A percentile compares a stretch with the other conserved stretches of the same genome.
phyloP scores from a whole-genome alignment of 2,329 filamentous ascomycete genomes.

The Colletotrichum theobromicola region DNA sequence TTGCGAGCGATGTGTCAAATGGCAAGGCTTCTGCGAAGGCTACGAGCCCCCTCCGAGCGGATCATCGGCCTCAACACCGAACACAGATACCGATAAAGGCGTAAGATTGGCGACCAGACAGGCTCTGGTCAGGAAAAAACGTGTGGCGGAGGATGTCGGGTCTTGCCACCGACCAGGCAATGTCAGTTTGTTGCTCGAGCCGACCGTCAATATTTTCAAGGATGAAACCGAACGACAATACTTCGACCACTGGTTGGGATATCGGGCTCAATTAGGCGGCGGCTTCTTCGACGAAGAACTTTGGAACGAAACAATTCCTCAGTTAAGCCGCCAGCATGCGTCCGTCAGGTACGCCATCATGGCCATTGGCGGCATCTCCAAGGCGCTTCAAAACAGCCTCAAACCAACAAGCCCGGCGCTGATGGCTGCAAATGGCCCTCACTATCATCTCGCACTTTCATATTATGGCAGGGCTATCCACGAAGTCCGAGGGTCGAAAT shows the following conservation, averaged over 20 bases:
- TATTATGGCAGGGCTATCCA: constrained; percentile 38
- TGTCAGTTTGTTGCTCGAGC: background rate
- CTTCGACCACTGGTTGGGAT: constrained; percentile 29
- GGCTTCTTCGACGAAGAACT: constrained; percentile 36
- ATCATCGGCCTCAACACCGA: background rate
- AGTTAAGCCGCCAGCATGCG: constrained; percentile 34
- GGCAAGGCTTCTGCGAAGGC: constrained; percentile 38
- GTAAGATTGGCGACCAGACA: background rate
- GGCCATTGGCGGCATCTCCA: constrained; percentile 39
- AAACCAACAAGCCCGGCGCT: constrained; percentile 1
- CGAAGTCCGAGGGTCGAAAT: constrained; percentile 25
- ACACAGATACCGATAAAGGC: background rate
- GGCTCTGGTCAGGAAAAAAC: background rate
- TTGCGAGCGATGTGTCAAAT: constrained; percentile 39
- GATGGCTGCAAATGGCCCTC: constrained; percentile 13
- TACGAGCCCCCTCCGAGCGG: constrained; percentile 24
- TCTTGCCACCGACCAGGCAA: background rate
- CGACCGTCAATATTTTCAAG: constrained; percentile 8
- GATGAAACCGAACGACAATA: constrained; percentile 27
- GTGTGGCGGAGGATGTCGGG: background rate
- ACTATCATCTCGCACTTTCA: constrained; percentile 36
- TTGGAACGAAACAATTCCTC: constrained; percentile 40
- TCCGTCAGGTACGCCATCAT: constrained; percentile 41
- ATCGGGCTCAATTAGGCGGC: constrained; percentile 28
- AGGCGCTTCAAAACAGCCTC: constrained; percentile 17